Percentiles rank a stretch among this genome's conserved stretches.
phyloP scores from a whole-genome alignment of 495 filamentous ascomycete species.

The Cercophora scortea region DNA sequence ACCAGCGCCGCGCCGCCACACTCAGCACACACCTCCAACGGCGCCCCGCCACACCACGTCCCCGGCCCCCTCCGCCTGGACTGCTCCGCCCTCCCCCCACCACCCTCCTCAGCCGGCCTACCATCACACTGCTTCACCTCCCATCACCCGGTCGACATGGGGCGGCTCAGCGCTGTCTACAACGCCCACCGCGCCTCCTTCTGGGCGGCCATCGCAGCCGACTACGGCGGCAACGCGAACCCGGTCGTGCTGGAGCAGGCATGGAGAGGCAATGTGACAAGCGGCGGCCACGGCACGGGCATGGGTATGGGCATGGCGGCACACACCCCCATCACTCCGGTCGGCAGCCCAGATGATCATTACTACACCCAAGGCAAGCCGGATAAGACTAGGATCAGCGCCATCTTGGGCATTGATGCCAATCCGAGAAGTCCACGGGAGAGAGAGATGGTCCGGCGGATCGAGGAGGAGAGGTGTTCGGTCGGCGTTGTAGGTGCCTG shows the following conservation, averaged over 20 bases:
- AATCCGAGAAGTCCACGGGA: slow-evolving; percentile 46
- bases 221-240: slow-evolving; percentile 58
- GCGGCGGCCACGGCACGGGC: neutral
- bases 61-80: slow-evolving; percentile 41
- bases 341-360: slow-evolving; percentile 36
- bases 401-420: slow-evolving; percentile 46
- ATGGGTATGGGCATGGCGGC: slow-evolving; percentile 13
- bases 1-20: slow-evolving; percentile 17
- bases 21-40: slow-evolving; percentile 14
- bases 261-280: slow-evolving; percentile 45
- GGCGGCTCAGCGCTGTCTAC: slow-evolving; percentile 61
- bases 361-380: slow-evolving; percentile 25
- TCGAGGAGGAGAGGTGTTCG: slow-evolving; percentile 35
- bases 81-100: slow-evolving; percentile 34
- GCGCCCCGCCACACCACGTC: slow-evolving; percentile 7
- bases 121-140: slow-evolving; percentile 7
- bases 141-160: slow-evolving; percentile 50
- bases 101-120: slow-evolving; percentile 22
- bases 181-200: slow-evolving; percentile 60
- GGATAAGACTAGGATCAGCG: slow-evolving; percentile 47
- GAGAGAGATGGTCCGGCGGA: slow-evolving; percentile 42
- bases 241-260: slow-evolving; percentile 59
- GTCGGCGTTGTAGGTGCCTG: slow-evolving; percentile 17
- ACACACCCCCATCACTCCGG: slow-evolving; percentile 39
- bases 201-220: slow-evolving; percentile 61